Evolutionary conservation across 345 rosid genomes (phyloP).

Genomic region (Luvunga scandens): DNA sequence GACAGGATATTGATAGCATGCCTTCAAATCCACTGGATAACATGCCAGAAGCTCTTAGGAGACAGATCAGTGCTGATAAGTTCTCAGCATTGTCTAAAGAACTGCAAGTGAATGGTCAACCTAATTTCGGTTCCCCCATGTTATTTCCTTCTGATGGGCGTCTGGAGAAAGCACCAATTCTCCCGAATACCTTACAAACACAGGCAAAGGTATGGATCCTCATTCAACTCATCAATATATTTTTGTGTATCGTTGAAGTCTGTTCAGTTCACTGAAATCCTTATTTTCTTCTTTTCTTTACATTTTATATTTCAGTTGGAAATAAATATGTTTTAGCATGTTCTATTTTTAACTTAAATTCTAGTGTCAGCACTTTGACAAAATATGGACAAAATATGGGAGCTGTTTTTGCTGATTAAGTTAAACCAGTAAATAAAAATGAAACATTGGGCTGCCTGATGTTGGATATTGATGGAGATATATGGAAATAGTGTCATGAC

Average conservation of each 20-base stretch:
- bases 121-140: slow-evolving; percentile 44
- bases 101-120: slow-evolving; percentile 42
- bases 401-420: neutral
- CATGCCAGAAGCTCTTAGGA: slow-evolving; percentile 87
- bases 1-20: slow-evolving; percentile 98
- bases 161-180: slow-evolving; percentile 33
- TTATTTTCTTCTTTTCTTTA: neutral
- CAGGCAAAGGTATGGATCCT: slow-evolving; percentile 38
- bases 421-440: neutral
- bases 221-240: neutral
- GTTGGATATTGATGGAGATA: neutral
- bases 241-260: neutral
- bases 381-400: too few relatives aligned
- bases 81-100: slow-evolving; percentile 43
- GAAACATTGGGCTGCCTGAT: neutral
- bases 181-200: slow-evolving; percentile 38
- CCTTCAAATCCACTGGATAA: slow-evolving; percentile 79
- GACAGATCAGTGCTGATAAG: slow-evolving; percentile 43
- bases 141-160: slow-evolving; percentile 45
- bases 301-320: neutral
- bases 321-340: neutral
- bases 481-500: neutral
- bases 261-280: neutral
- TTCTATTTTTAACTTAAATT: neutral
- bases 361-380: too few relatives aligned